Evolutionary conservation across 441 rosid species (phyloP), one percentile per base, ranked within the genome.

Genomic region (Arabidopsis hybrid): DNA sequence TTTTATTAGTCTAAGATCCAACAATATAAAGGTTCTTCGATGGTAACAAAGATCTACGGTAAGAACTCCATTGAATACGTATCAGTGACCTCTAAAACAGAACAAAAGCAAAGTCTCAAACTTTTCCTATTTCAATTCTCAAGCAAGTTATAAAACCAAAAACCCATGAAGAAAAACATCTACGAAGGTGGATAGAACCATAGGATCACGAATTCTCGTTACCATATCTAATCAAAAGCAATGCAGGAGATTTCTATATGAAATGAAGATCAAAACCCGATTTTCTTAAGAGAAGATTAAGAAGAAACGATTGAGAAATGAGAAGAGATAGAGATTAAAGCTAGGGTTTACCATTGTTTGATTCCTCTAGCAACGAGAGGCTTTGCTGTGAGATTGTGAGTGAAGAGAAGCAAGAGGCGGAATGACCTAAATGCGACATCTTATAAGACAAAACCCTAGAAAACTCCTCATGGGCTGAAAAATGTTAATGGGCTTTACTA

Each of bases 371-470:
- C 51, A 26, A 35, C 61, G 72, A n/a, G 34, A 73, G 40, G 71
- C 65, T 58, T 47, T 34, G 31, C 59, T 8, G 67, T 17, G 79
- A 61, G 65, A 53, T 52, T 52, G 59, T 69, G 79, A 53, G 79
- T 62, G 74, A 63, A 11, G 64, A 68, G 70, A 55, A 68, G 65
- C 64, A 6, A 46, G 79, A 62, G 74, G 69, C 69, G 73, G 67
- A 58, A 29, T 49, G 53, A 65, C 71, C 72, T 66, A 66, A 49
- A 39, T 66, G 35, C 55, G 38, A 40, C 8, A 32, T 5, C 78
- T 74, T 75, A 75, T 62, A 53, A 45, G 16, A 62, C 38, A 75
- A 75, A 70, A 75, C 79, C 79, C 79, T 75, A 75, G 62, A 40
- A 51, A 51, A 51, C 31, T 50, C 43, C 67, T 50, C 62, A 10